Base-by-base conservation (phyloP, 1,284 basidiomycete species). In the Cutaneotrichosporon mucoides region DNA sequence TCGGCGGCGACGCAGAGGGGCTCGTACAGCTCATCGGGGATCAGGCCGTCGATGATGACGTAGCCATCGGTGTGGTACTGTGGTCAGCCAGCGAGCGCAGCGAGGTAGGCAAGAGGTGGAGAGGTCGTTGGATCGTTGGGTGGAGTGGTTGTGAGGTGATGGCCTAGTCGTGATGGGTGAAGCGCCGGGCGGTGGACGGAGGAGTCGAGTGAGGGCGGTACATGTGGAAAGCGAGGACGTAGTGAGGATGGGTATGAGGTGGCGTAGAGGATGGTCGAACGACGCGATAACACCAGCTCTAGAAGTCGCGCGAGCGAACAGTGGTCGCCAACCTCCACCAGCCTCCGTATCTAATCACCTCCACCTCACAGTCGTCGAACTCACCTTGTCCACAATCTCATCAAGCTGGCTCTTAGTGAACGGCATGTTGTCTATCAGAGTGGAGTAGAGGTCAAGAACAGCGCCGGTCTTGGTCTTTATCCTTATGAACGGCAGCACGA, bases 51-150 rank as follows among this genome's bases (percentile, higher is more conserved):
- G n/a, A 90, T 75, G 53, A 90, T 79, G 16, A 89, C 85, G 71
- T 83, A 91, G 41, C 90, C 89, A 60, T 88, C 80, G n/a, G 78
- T 72, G 47, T 86, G 82, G 78, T 88, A 90, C 65, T 69, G 60
- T 10, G 15, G 16, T 51, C 16, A 41, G 49, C 16, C 10, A 41
- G 15, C 12, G 10, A 1, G n/a, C 42, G 46, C 24, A 49, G 51
- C n/a, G 11, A 36, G 12, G 41, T 7, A 34, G 42, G 41, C 24
- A 11, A 45, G 15, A 16, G 24, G 24, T 11, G 24, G 44, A 13
- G 16, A 24, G 16, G 40, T 5, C 11, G 40, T 10, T 41, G 11
- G 40, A 12, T 41, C 11, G 40, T 10, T 24, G 24, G 24, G 24
- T 24, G 24, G 24, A 24, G 24, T 24, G 24, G 24, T 24, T 24